Evolutionary conservation across 371 early-diverging fungal species (phyloP).

Genomic region (Mortierella sp.): DNA sequence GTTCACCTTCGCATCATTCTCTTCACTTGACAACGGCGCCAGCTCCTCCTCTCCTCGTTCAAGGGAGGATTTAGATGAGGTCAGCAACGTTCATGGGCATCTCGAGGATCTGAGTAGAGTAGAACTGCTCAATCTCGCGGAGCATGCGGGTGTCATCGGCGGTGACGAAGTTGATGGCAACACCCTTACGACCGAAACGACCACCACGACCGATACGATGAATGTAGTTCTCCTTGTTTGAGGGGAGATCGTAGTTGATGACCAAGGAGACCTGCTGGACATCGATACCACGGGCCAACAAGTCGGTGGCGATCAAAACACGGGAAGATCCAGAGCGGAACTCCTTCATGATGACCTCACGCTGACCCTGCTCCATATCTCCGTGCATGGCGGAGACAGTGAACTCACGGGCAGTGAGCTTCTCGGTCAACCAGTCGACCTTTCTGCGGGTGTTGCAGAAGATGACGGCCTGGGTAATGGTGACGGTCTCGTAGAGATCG

Average conservation of each 20-base stretch:
- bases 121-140: conserved; percentile 95
- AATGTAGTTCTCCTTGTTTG: conserved; percentile 97
- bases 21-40: conserved; percentile 18
- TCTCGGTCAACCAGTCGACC: conserved; percentile 93
- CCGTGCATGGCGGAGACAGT: conserved; percentile 97
- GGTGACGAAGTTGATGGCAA: conserved; percentile 99
- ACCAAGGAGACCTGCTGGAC: conserved; percentile 99
- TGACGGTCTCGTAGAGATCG: conserved; percentile 94
- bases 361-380: conserved; percentile 97
- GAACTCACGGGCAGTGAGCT: conserved; percentile 88
- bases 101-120: conserved; percentile 97
- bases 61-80: conserved; percentile 68
- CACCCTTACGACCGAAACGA: conserved; percentile 99
- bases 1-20: not conserved
- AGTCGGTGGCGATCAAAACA: conserved; percentile 98
- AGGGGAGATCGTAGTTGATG: conserved; percentile 98
- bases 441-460: conserved; percentile 97
- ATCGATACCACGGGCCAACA: conserved; percentile 99
- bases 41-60: not conserved
- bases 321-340: conserved; percentile 97
- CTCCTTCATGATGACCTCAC: conserved; percentile 98
- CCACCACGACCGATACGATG: conserved; percentile 99
- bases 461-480: conserved; percentile 96
- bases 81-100: conserved; percentile 95
- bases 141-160: conserved; percentile 95